Evolutionary conservation across 2,329 filamentous ascomycete genomes (phyloP).

Genomic region (Botrytis fragariae): DNA sequence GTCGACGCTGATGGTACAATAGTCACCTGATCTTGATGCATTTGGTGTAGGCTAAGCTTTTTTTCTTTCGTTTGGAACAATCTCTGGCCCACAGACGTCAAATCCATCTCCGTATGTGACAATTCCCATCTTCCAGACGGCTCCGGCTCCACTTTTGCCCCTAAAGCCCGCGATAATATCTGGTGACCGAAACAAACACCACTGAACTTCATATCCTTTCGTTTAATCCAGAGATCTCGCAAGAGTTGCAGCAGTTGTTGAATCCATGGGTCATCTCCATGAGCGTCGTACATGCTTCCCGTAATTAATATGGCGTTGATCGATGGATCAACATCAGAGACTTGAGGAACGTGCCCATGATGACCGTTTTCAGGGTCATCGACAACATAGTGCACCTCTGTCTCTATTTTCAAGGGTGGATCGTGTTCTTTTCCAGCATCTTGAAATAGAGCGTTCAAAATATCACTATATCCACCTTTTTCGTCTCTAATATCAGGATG

Average conservation of each 20-base stretch:
- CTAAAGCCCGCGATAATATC: constrained; percentile 72
- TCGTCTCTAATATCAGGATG: constrained; percentile 50
- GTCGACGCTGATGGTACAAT: constrained; percentile 52
- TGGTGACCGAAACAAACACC: constrained; percentile 91
- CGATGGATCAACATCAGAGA: constrained; percentile 12
- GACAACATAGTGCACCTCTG: constrained; percentile 54
- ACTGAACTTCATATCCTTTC: constrained; percentile 63
- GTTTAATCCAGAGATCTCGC: constrained; percentile 54
- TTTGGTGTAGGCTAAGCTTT: constrained; percentile 69
- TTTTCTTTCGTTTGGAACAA: constrained; percentile 51
- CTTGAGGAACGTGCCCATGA: constrained; percentile 1
- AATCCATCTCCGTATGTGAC: constrained; percentile 66
- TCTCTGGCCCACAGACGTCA: constrained; percentile 67
- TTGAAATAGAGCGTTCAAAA: constrained; percentile 51
- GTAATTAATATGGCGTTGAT: constrained; percentile 83
- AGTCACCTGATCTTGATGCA: constrained; percentile 75
- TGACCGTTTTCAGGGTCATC: constrained; percentile 30
- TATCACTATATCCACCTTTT: constrained; percentile 53
- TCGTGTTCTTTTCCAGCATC: constrained; percentile 51
- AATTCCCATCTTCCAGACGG: constrained; percentile 73
- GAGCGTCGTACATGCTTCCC: constrained; percentile 72
- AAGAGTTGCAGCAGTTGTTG: constrained; percentile 68
- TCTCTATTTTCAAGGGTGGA: constrained; percentile 54
- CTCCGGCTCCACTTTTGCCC: constrained; percentile 63
- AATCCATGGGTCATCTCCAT: constrained; percentile 74